Base-by-base conservation (phyloP, 345 rosid species). In the Anastatica hierochuntica region DNA sequence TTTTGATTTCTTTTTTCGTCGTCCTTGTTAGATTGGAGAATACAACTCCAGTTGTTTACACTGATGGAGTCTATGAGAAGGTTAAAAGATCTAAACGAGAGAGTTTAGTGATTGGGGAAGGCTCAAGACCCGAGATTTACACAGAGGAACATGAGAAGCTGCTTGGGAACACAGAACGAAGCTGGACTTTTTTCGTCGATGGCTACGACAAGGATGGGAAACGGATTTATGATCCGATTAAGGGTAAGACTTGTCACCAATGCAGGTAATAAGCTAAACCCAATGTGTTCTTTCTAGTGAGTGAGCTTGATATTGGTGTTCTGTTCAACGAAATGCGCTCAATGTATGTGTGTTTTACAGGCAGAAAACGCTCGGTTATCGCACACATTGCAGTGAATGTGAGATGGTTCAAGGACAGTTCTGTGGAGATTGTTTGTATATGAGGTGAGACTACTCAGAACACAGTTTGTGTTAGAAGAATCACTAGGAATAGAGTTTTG, bases 161-260 rank as follows among this genome's bases (percentile, higher is more conserved):
- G 61, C 74, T 92, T 69, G 90, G 95, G 36, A 76, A 54, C 67
- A 92, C 98, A 21, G 82, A 81, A 69, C 78, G 72, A 61, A 75
- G 62, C 75, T 90, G 98, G 98, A 72, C 74, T 2, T 63, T 68
- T 31, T 87, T 84, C 23, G 94, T 79, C 34, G 96, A 90, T 74
- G 98, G 98, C 1, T 82, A 43, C 58, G 95, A 74, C n/a, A 63
- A 49, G 10, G 85, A 81, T 55, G 85, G 98, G 3, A 83, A 43
- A 55, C 67, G 90, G 57, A 76, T 88, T 60, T 84, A 92, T 76
- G 98, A 92, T 78, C 75, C 70, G 9, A 8, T 84, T 16, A 83
- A 73, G 8, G 96, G 95, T 45, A 92, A 84, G 68, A 88, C 98
- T 75, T 90, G 98, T 73, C 98, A 90, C 45, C 95, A 92, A 27